A percentile compares a stretch with the other conserved stretches of the same genome.
Evolutionary conservation across 2,329 filamentous ascomycete genomes (phyloP).

Genomic region (Phaeophleospora eucalypticola): DNA sequence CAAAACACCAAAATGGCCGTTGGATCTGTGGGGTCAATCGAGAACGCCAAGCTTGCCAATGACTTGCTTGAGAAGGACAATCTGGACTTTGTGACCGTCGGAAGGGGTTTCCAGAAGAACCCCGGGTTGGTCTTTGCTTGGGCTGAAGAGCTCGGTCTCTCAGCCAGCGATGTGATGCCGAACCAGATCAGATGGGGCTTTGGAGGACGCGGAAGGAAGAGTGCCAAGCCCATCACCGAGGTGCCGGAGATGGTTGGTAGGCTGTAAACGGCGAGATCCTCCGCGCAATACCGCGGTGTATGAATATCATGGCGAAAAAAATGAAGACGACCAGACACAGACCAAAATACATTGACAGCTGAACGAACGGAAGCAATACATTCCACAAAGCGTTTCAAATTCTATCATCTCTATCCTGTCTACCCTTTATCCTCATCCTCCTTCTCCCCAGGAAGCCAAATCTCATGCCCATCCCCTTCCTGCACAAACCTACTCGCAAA

Average conservation of each 20-base stretch:
- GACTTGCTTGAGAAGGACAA: conserved; percentile 48
- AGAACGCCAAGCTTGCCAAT: conserved; percentile 64
- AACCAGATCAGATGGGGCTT: conserved; percentile 66
- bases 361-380: no score
- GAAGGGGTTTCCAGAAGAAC: conserved; percentile 67
- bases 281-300: no score
- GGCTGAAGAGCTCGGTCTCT: conserved; percentile 67
- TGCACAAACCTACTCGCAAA: conserved; percentile 55
- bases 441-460: conserved; percentile 48
- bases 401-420: background rate
- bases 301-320: no score
- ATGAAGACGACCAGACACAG: no score
- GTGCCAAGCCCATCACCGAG: conserved; percentile 2
- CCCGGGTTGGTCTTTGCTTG: conserved; percentile 56
- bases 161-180: conserved; percentile 68
- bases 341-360: no score
- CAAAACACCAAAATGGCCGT: conserved; percentile 64
- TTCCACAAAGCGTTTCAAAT: background rate
- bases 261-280: no score
- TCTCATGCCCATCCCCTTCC: conserved; percentile 62
- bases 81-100: conserved; percentile 69
- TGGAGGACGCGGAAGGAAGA: conserved; percentile 26
- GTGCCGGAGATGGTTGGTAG: conserved; percentile 5
- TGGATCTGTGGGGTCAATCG: conserved; percentile 71
- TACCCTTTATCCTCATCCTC: conserved; percentile 13